Evolutionary conservation across 495 filamentous ascomycete genomes (phyloP), one percentile per base, ranked within the genome.

Genomic region (Hypoxylon trugodes): DNA sequence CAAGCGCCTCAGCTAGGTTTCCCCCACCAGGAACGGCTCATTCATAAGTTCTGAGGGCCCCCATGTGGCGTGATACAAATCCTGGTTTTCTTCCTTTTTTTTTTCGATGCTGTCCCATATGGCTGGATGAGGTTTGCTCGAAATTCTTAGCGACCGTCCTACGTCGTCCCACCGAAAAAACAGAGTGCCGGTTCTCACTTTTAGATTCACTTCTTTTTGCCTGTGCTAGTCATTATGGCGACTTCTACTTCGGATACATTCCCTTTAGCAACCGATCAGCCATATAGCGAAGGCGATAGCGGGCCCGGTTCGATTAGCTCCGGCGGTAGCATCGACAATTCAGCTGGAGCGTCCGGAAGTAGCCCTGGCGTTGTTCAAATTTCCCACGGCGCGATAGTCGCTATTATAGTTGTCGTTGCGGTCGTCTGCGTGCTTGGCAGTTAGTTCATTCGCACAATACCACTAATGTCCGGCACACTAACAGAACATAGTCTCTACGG

Each of bases 351-450:
- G 10, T 73, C 79, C 22, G 87, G 86, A 15, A 58, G 64, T 16
- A 76, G 76, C 41, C 73, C 74, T n/a, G 79, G 81, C 10, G 77
- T 76, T 12, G 74, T 84, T 61, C 72, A 71, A 21, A 66, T 90
- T 26, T 87, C 85, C 6, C 79, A 76, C 38, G 86, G 86, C 9
- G 86, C 77, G 1, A 73, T 90, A 51, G 78, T 84, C 36, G 86
- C 85, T 13, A 86, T 90, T 57, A 83, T 87, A 48, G 78, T 86
- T 1, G 82, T 88, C 1, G 85, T 86, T 16, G 79, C 81, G 2
- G 58, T 82, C 18, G 82, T 89, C 7, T 84, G 75, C 16, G 60
- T 87, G 6, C 67, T 83, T 52, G 87, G 86, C 65, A 83, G 85
- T 84, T 61, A 68, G 81, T 77, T 42, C n/a, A 30, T 35, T 35